Conservation (phyloP, 2,329 filamentous ascomycete genomes). For the Daldinia eschscholtzii region DNA sequence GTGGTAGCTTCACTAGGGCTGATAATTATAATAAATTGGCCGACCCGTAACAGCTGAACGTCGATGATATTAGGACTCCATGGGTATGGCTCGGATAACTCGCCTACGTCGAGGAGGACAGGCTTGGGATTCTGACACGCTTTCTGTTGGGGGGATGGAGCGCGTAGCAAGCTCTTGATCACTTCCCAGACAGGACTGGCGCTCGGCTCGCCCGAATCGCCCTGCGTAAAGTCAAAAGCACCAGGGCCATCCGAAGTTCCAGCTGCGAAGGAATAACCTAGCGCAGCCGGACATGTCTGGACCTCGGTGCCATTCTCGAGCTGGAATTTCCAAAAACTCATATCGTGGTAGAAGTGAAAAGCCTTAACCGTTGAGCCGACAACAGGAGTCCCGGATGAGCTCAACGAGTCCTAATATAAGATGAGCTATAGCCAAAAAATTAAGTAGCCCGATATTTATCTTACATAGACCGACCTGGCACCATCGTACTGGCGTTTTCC, state of each 20-base stretch:
- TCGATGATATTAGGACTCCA: conserved; percentile 94
- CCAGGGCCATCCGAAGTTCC: conserved; percentile 92
- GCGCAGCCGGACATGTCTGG: conserved; percentile 83
- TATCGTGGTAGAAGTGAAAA: conserved; percentile 84
- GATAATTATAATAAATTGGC: conserved; percentile 87
- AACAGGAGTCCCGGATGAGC: conserved; percentile 62
- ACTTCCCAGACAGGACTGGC: conserved; percentile 82
- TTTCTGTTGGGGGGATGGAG: conserved; percentile 76
- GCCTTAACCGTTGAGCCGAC: conserved; percentile 76
- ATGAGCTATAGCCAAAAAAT: background rate
- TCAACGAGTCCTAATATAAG: conserved; percentile 63
- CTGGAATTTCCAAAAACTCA: conserved; percentile 78
- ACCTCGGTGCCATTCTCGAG: conserved; percentile 78
- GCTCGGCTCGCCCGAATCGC: conserved; percentile 76
- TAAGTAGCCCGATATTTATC: conserved; percentile 18
- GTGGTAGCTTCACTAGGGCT: conserved; percentile 89
- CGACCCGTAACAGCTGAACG: conserved; percentile 84
- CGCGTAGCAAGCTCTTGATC: conserved; percentile 77
- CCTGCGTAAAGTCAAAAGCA: conserved; percentile 90
- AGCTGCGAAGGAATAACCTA: conserved; percentile 91
- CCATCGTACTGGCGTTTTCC: conserved; percentile 74
- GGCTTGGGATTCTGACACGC: conserved; percentile 85
- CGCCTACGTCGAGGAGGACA: conserved; percentile 87
- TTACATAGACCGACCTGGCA: conserved; percentile 63
- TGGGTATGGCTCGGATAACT: conserved; percentile 78